These are phyloP conservation scores for Termitomyces bulborhizus DNA, from an alignment of 768 basidiomycete species.

Conservation along the genomic window DNA sequence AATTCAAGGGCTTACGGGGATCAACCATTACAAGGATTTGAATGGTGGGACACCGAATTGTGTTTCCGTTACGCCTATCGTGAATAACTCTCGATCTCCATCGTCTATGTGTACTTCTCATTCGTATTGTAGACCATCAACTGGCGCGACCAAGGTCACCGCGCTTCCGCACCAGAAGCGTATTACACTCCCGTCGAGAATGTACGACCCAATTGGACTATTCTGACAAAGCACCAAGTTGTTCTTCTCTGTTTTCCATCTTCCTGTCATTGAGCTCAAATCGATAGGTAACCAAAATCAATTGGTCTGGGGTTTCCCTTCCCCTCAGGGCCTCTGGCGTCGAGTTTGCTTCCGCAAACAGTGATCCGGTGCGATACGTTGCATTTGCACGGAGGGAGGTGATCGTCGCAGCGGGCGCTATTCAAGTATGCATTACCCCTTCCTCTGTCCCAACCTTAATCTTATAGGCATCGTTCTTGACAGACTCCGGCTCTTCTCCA, in stretches of 20 bases:
- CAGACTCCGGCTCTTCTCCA: conserved; percentile 43
- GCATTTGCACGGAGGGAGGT: conserved; percentile 42
- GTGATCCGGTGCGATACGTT: conserved; percentile 29
- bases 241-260: neutral
- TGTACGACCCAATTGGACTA: conserved; percentile 41
- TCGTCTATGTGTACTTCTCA: conserved; percentile 4
- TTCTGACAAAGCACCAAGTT: conserved; percentile 35
- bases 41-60: conserved; percentile 52
- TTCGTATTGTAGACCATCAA: conserved; percentile 28
- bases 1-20: conserved; percentile 40
- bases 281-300: conserved; percentile 38
- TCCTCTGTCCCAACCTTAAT: neutral
- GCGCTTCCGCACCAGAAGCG: conserved; percentile 48
- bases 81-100: conserved; percentile 9
- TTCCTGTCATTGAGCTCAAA: neutral
- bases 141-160: conserved; percentile 42
- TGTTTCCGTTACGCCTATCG: conserved; percentile 49
- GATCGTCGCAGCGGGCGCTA: conserved; percentile 48
- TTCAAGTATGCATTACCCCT: conserved; percentile 22
- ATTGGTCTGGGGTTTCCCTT: conserved; percentile 24
- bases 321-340: conserved; percentile 40
- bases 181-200: conserved; percentile 50
- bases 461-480: neutral
- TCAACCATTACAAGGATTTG: conserved; percentile 39
- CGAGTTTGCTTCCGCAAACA: conserved; percentile 35